phyloP scores from a whole-genome alignment of 2,329 filamentous ascomycete species.

The Alternaria solani region DNA sequence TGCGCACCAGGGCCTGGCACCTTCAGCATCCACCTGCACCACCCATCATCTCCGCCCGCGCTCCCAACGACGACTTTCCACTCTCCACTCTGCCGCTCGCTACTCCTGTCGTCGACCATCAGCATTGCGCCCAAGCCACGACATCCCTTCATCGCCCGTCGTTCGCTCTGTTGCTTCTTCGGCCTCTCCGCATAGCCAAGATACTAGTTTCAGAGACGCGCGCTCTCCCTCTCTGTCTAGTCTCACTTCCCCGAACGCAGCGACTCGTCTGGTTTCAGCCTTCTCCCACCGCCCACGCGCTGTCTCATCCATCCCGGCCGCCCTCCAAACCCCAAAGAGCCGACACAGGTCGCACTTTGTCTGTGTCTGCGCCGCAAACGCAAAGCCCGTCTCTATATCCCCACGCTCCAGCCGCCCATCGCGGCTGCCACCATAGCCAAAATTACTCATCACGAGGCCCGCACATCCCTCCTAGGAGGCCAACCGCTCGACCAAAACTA shows the following conservation, averaged over 20 bases:
- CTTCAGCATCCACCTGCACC: neutral
- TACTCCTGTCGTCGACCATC: neutral
- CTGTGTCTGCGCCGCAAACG: slow-evolving; percentile 19
- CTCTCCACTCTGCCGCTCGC: slow-evolving; percentile 14
- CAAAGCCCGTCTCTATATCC: slow-evolving; percentile 30
- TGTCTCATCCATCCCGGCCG: slow-evolving; percentile 43
- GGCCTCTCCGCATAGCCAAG: slow-evolving; percentile 38
- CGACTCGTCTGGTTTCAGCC: slow-evolving; percentile 31
- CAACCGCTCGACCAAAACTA: slow-evolving; percentile 62
- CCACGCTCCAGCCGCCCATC: slow-evolving; percentile 42
- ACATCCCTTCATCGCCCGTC: neutral
- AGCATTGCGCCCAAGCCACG: neutral
- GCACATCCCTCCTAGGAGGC: slow-evolving; percentile 67
- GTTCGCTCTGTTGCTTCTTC: slow-evolving; percentile 11
- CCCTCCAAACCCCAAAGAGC: slow-evolving; percentile 25
- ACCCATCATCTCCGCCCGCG: slow-evolving; percentile 2
- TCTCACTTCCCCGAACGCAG: slow-evolving; percentile 15
- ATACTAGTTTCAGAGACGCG: slow-evolving; percentile 35
- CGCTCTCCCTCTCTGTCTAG: slow-evolving; percentile 26
- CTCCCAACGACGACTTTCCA: neutral
- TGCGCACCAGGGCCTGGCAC: slow-evolving; percentile 12
- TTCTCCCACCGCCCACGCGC: slow-evolving; percentile 10
- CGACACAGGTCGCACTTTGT: slow-evolving; percentile 23
- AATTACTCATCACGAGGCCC: slow-evolving; percentile 65
- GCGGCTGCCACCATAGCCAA: slow-evolving; percentile 54